Evolutionary conservation across 2,329 filamentous ascomycete species (phyloP), one percentile per base, ranked within the genome.

Genomic region (Colletotrichum brevisporum): DNA sequence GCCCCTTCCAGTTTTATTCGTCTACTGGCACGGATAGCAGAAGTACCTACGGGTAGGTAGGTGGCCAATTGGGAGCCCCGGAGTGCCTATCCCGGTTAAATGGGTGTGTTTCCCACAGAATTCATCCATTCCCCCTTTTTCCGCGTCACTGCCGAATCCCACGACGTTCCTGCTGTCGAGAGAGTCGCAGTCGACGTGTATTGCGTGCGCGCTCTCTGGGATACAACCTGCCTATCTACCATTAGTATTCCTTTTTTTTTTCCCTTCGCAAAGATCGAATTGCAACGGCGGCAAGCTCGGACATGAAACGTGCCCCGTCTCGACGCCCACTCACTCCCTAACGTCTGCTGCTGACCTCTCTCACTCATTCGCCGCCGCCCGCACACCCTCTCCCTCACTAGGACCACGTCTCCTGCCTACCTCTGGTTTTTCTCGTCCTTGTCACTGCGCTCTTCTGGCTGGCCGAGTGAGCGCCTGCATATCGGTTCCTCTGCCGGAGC

Each of bases 61-160:
- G 66, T 47, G 51, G 67, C 62, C 66, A 66, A 67, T 69, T 69
- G 55, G 62, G 56, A 18, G 16, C 55, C 45, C 31, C 60, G 65
- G 54, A 61, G 36, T 54, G 43, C 36, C 41, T 16, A 39, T 31
- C 31, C 66, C 50, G 24, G 53, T 59, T 27, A 36, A 43, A 2
- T 24, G 55, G 51, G 62, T 39, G 41, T n/a, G 21, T 26, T 45
- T 54, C 31, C 53, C 45, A 39, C 56, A 63, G 64, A 67, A 67
- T 48, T 16, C 16, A 36, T 62, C 48, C 50, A 21, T 53, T 27
- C 27, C 41, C 65, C 48, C 50, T 31, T 65, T 64, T 55, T 47
- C 48, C 53, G 65, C 61, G 64, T 68, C 53, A 16, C 27, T 51
- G 57, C 47, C 52, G n/a, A 55, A 16, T 16, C 52, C n/a, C 15